Conservation (phyloP, 2,329 filamentous ascomycete genomes). For the Cladophialophora psammophila region DNA sequence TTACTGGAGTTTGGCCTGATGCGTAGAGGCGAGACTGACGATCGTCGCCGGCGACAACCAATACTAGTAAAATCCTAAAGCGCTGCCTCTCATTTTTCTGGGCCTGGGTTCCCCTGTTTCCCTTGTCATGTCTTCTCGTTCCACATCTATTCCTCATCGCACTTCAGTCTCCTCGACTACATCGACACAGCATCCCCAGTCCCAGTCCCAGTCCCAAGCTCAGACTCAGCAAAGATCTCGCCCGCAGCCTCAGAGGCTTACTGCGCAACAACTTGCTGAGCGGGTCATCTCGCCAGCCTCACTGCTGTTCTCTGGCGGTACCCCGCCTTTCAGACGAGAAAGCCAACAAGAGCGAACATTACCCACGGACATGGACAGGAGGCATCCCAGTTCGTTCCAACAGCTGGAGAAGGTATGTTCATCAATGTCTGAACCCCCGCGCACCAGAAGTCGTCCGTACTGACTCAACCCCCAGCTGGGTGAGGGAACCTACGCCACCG, state of each 20-base stretch:
- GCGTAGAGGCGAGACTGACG: slow-evolving; percentile 21
- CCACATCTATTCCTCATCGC: slow-evolving; percentile 36
- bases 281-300: slow-evolving; percentile 41
- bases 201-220: slow-evolving; percentile 17
- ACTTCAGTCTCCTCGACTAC: slow-evolving; percentile 36
- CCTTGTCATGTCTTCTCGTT: slow-evolving; percentile 38
- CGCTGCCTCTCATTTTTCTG: slow-evolving; percentile 17
- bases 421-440: background rate
- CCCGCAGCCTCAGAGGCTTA: slow-evolving; percentile 29
- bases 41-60: slow-evolving; percentile 22
- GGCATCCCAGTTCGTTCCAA: slow-evolving; percentile 96
- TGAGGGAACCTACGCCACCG: slow-evolving; percentile 97
- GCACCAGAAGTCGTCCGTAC: background rate
- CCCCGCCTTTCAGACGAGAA: slow-evolving; percentile 30
- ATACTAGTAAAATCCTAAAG: slow-evolving; percentile 19
- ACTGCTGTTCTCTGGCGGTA: slow-evolving; percentile 37
- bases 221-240: slow-evolving; percentile 27
- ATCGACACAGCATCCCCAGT: slow-evolving; percentile 32
- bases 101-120: slow-evolving; percentile 21
- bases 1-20: slow-evolving; percentile 27
- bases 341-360: slow-evolving; percentile 31
- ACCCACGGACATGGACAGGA: slow-evolving; percentile 75
- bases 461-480: slow-evolving; percentile 67
- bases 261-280: slow-evolving; percentile 37
- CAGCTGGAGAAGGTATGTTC: slow-evolving; percentile 81